A percentile compares a stretch with the other conserved stretches of the same genome.
These are phyloP conservation scores for Claviceps sp. DNA, from an alignment of 2,329 filamentous ascomycete species.

Conservation along the genomic window DNA sequence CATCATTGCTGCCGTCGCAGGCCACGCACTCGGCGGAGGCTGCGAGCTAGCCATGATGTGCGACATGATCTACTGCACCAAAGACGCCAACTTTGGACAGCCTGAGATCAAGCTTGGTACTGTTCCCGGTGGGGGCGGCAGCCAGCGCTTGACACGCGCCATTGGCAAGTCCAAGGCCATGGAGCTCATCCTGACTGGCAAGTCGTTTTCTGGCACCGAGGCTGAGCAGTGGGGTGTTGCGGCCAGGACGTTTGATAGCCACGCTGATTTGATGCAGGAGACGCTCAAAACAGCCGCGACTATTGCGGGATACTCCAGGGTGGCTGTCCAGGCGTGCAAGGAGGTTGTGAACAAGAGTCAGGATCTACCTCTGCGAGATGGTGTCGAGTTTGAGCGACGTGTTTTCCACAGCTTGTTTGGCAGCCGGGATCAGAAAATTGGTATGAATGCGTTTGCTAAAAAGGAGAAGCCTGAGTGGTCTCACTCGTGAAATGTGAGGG, in stretches of 20 bases:
- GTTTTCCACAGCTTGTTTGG: conserved; percentile 92
- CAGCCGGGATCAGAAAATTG: conserved; percentile 92
- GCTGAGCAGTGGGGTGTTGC: conserved; percentile 87
- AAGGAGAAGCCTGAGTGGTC: conserved; percentile 91
- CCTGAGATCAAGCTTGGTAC: conserved; percentile 93
- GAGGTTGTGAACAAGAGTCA: conserved; percentile 99
- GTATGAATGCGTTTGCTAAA: conserved; percentile 88
- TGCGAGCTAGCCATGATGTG: conserved; percentile 98
- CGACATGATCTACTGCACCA: conserved; percentile 84
- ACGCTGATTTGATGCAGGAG: conserved; percentile 71
- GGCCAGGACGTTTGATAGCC: conserved; percentile 63
- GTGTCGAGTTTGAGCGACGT: conserved; percentile 86
- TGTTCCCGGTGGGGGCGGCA: conserved; percentile 84
- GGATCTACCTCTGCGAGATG: conserved; percentile 74
- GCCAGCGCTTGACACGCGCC: conserved; percentile 72
- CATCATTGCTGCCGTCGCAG: conserved; percentile 85
- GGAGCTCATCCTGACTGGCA: conserved; percentile 81
- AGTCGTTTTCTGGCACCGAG: conserved; percentile 69
- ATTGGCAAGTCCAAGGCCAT: conserved; percentile 78
- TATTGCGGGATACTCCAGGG: conserved; percentile 73
- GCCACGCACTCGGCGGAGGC: conserved; percentile 86
- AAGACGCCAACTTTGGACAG: conserved; percentile 81
- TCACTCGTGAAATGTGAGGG: conserved; percentile 43
- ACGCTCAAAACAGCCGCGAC: conserved; percentile 74
- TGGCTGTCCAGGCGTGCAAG: conserved; percentile 84